Evolutionary conservation across 352 stramenopile genomes (phyloP).

Genomic region (Pythium brachiatum): DNA sequence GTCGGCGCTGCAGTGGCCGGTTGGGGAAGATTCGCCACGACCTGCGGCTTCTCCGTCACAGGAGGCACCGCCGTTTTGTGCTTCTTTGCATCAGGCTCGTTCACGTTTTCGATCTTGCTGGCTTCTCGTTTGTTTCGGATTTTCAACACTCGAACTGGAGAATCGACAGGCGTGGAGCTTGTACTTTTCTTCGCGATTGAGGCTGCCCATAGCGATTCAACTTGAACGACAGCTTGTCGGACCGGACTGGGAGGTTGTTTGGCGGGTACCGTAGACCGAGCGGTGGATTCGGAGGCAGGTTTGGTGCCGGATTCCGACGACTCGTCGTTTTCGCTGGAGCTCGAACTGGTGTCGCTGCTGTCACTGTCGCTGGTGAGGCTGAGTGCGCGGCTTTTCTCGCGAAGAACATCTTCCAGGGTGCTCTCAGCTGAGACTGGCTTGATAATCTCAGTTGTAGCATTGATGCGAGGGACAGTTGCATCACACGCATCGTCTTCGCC

Average conservation of each 20-base stretch:
- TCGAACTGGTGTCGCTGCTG: slow-evolving; percentile 9
- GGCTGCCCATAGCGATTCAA: not conserved
- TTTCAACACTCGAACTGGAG: not conserved
- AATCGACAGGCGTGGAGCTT: not conserved
- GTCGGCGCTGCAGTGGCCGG: not conserved
- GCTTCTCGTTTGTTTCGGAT: not conserved
- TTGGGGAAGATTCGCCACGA: not conserved
- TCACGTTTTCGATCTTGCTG: too few relatives aligned
- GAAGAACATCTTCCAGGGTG: not conserved
- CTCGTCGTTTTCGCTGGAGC: not conserved
- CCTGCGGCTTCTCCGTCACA: not conserved
- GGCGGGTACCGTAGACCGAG: not conserved
- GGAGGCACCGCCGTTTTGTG: not conserved
- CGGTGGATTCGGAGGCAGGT: not conserved
- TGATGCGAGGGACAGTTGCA: too few relatives aligned
- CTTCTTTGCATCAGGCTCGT: slow-evolving; percentile 6
- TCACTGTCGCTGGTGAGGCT: slow-evolving; percentile 12
- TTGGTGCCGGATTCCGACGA: not conserved
- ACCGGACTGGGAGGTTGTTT: not conserved
- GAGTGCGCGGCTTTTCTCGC: slow-evolving; percentile 5
- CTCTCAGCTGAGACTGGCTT: not conserved
- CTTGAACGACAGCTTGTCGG: not conserved
- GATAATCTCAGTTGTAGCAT: not conserved
- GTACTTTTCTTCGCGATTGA: not conserved
- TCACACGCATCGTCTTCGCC: not conserved